Evolutionary conservation across 1,284 basidiomycete genomes (phyloP).

Genomic region (Rhodotorula sp.): DNA sequence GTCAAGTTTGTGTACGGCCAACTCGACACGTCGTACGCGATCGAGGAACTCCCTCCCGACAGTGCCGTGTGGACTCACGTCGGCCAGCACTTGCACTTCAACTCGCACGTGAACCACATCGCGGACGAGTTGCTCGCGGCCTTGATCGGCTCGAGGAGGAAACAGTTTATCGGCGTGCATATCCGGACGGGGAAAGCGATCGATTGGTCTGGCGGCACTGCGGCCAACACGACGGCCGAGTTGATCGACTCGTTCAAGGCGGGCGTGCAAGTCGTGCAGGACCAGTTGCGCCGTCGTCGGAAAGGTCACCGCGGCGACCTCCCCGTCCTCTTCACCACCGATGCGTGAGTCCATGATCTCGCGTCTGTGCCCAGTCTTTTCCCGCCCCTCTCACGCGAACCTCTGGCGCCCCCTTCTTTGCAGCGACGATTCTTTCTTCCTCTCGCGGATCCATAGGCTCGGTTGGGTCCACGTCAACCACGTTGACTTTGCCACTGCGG

Average conservation of each 20-base stretch:
- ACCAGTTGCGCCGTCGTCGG: slow-evolving; percentile 2
- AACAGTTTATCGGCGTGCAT: slow-evolving; percentile 35
- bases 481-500: slow-evolving; percentile 17
- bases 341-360: slow-evolving; percentile 4
- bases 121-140: slow-evolving; percentile 36
- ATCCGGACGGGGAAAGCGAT: slow-evolving; percentile 3
- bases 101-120: slow-evolving; percentile 32
- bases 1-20: slow-evolving; percentile 29
- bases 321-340: slow-evolving; percentile 34
- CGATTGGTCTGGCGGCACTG: neutral
- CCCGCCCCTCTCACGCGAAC: neutral
- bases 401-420: neutral
- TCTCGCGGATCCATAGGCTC: slow-evolving; percentile 22
- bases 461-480: slow-evolving; percentile 33
- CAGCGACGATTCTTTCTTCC: slow-evolving; percentile 30
- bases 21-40: slow-evolving; percentile 30
- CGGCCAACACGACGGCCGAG: neutral
- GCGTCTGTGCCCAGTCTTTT: neutral
- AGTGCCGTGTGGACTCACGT: slow-evolving; percentile 36
- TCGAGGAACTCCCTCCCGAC: slow-evolving; percentile 36
- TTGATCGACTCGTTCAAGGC: slow-evolving; percentile 6
- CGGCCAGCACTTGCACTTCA: slow-evolving; percentile 31
- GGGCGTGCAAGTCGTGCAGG: slow-evolving; percentile 23
- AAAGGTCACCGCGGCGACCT: slow-evolving; percentile 10
- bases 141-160: slow-evolving; percentile 26